phyloP scores from a whole-genome alignment of 176 grass and related monocot species.

The Alloteropsis semialata region DNA sequence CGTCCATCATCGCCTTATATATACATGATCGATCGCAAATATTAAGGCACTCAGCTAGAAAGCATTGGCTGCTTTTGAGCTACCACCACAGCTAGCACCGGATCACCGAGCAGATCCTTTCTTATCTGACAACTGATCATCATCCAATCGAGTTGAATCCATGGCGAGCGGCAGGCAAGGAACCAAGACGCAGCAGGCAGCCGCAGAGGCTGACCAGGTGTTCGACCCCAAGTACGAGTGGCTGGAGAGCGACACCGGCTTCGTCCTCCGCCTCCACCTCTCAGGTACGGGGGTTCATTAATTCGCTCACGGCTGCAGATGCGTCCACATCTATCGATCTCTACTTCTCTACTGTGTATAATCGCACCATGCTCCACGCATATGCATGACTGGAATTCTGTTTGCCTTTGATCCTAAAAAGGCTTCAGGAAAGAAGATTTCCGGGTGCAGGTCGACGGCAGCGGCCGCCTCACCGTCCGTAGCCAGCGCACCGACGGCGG shows the following conservation, averaged over 20 bases:
- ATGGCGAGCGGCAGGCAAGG: slow-evolving; percentile 10
- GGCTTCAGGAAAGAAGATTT: slow-evolving; percentile 67
- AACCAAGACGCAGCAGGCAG: neutral
- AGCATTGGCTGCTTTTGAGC: too few species aligned
- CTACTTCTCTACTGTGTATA: too few species aligned
- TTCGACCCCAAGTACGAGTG: slow-evolving; percentile 44
- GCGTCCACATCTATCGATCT: too few species aligned
- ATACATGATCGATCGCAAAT: neutral
- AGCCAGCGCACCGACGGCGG: slow-evolving; percentile 2
- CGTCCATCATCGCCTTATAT: neutral
- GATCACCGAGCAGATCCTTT: too few species aligned
- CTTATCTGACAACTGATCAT: neutral
- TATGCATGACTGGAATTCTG: neutral
- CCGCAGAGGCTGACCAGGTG: neutral
- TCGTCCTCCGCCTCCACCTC: slow-evolving; percentile 39
- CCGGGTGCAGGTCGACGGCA: slow-evolving; percentile 46
- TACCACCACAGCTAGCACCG: neutral
- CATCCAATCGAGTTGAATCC: neutral
- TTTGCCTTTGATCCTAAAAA: neutral
- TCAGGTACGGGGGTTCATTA: too few species aligned
- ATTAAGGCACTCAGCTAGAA: too few species aligned
- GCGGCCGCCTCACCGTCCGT: slow-evolving; percentile 54
- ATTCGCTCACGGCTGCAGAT: too few species aligned
- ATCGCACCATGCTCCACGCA: too few species aligned
- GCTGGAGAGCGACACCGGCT: slow-evolving; percentile 12